A percentile compares a stretch with the other conserved stretches of the same genome.
phyloP scores from a whole-genome alignment of 768 basidiomycete genomes.

The Suillus alpinus region DNA sequence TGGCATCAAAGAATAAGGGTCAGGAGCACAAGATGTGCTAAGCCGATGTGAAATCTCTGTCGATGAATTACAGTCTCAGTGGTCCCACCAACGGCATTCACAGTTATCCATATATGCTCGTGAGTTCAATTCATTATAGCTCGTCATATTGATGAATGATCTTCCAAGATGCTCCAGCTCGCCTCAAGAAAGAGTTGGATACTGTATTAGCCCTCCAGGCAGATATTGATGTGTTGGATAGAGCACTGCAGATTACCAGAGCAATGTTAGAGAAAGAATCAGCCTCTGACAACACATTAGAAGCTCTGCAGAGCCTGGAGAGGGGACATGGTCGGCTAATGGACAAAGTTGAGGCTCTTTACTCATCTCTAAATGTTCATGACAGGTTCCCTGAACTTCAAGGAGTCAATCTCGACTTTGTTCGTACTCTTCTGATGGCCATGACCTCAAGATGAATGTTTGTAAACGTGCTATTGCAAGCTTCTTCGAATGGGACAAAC shows the following conservation, averaged over 20 bases:
- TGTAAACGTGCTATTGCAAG: constrained; percentile 31
- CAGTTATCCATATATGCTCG: constrained; percentile 9
- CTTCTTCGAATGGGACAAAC: constrained; percentile 37
- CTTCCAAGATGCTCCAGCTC: constrained; percentile 21
- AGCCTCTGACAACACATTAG: constrained; percentile 7
- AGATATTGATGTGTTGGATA: constrained; percentile 24
- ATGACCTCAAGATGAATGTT: constrained; percentile 39
- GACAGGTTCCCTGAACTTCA: constrained; percentile 32
- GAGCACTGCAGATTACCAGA: constrained; percentile 15
- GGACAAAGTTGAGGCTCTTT: constrained; percentile 30
- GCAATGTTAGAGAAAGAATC: constrained; percentile 5
- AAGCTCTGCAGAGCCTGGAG: constrained; percentile 19
- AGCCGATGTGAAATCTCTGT: neutral
- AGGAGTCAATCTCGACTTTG: constrained; percentile 28
- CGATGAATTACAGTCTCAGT: neutral
- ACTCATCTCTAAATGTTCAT: constrained; percentile 33
- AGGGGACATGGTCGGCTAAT: constrained; percentile 18
- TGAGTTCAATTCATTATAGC: neutral
- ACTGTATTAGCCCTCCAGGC: constrained; percentile 29
- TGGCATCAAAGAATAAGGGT: constrained; percentile 15
- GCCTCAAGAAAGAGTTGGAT: constrained; percentile 33
- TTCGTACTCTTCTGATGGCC: constrained; percentile 32
- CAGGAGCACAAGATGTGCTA: neutral
- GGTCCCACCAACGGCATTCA: neutral
- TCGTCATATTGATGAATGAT: neutral